Conservation (phyloP, 306 rosid species). For the Vigna reflexopilosa region DNA sequence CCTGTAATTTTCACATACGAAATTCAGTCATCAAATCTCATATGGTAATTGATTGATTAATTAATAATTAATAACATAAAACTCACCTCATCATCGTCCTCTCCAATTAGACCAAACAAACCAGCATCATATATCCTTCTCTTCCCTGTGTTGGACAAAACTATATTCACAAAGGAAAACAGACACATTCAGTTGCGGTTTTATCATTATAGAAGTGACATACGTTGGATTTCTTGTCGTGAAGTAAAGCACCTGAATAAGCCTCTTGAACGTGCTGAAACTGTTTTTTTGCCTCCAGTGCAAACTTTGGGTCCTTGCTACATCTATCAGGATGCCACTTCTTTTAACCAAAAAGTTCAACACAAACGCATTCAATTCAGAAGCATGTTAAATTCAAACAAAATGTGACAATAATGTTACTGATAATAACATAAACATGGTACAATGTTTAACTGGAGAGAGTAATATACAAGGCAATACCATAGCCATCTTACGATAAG, state of each 20-base stretch:
- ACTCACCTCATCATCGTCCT: slow-evolving; percentile 54
- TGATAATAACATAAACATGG: background rate
- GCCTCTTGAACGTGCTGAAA: slow-evolving; percentile 58
- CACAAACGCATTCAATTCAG: slow-evolving; percentile 20
- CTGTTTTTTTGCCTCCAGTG: slow-evolving; percentile 48
- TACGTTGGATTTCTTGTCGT: background rate
- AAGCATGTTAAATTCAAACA: background rate
- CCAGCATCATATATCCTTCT: slow-evolving; percentile 55
- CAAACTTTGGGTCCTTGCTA: slow-evolving; percentile 44
- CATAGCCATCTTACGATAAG: slow-evolving; percentile 50
- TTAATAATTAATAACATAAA: background rate
- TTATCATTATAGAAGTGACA: background rate
- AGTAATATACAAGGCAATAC: slow-evolving; percentile 15
- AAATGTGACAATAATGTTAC: no score
- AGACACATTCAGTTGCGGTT: background rate
- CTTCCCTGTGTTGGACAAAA: slow-evolving; percentile 55
- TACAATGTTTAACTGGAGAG: background rate
- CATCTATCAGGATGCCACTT: slow-evolving; percentile 58
- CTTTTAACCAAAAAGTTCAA: slow-evolving; percentile 10
- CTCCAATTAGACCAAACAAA: slow-evolving; percentile 51
- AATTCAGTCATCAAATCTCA: slow-evolving; percentile 20
- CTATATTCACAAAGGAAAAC: slow-evolving; percentile 25
- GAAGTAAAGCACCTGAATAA: slow-evolving; percentile 48
- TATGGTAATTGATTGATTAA: no score
- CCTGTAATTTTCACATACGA: slow-evolving; percentile 35